Evolutionary conservation across 805 yeast species (phyloP), one percentile per base, ranked within the genome.

Genomic region (Kregervanrija delftensis): DNA sequence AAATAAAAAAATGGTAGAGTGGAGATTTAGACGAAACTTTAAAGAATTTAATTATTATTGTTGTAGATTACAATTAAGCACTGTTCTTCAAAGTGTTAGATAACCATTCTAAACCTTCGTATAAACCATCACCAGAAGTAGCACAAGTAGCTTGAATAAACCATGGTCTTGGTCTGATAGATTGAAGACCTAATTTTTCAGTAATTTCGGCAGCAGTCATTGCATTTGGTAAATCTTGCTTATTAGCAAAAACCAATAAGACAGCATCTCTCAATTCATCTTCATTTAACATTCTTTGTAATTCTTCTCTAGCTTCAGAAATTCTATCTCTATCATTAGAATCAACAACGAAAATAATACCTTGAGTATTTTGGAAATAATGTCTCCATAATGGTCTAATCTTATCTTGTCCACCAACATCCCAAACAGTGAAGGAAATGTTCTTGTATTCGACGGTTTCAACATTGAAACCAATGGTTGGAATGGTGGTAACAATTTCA

Each of bases 351-450:
- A 90, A 91, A 68, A 91, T 90, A 66, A 91, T 87, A 76, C 97
- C 97, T 72, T 91, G 97, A 50, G 97, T 89, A 79, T 91, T 91
- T 74, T 91, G 96, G 86, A 82, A 91, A 71, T 91, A 91, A 73
- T 91, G 95, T 81, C 97, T 86, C 98, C 98, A 91, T 70, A 91
- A 76, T 49, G 98, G 96, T 75, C 98, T 86, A 65, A 91, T 91
- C 74, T 90, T 90, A 72, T 89, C 96, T 77, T 91, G 98, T 80
- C 98, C 98, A 85, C 98, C 98, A 59, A 90, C 96, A 80, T 91
- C 98, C 98, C 97, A 89, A 54, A 89, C 96, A 49, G 96, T 88
- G 74, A 89, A 89, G 37, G 95, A 84, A 69, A 89, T 87, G 82
- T 89, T 89, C 76, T 89, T 89, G 78, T 89, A 88, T 76, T 89